phyloP scores from a whole-genome alignment of 306 rosid species.

The Sicyos edulis region DNA sequence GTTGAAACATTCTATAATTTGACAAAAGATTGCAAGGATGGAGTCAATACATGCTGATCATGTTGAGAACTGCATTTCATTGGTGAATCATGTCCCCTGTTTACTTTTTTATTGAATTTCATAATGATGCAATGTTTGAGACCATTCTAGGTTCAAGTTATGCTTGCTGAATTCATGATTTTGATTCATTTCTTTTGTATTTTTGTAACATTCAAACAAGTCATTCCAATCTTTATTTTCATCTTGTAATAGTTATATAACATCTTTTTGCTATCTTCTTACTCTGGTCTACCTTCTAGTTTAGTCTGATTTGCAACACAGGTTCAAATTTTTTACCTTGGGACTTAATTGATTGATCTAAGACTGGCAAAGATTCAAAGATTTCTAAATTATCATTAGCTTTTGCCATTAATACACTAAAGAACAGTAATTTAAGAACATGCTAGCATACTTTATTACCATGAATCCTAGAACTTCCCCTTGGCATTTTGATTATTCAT shows the following conservation, averaged over 20 bases:
- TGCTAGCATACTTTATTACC: neutral
- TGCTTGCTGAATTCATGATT: neutral
- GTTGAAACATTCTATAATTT: constrained; percentile 88
- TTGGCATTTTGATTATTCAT: neutral
- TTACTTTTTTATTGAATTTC: constrained; percentile 13
- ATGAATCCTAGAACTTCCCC: neutral
- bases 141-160: neutral
- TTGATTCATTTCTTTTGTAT: constrained; percentile 15
- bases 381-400: no score
- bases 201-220: constrained; percentile 14
- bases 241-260: neutral
- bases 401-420: no score
- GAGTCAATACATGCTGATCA: constrained; percentile 83
- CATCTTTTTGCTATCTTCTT: neutral
- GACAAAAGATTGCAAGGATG: constrained; percentile 93
- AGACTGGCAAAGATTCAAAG: no score
- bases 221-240: constrained; percentile 13
- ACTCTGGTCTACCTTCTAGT: neutral
- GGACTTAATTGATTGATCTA: neutral
- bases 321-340: neutral
- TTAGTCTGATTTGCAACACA: neutral
- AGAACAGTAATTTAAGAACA: neutral
- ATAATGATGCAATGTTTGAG: neutral
- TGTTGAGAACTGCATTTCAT: constrained; percentile 28
- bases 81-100: constrained; percentile 20